phyloP scores from a whole-genome alignment of 1,284 basidiomycete species.

The Melampsora larici-populina region DNA sequence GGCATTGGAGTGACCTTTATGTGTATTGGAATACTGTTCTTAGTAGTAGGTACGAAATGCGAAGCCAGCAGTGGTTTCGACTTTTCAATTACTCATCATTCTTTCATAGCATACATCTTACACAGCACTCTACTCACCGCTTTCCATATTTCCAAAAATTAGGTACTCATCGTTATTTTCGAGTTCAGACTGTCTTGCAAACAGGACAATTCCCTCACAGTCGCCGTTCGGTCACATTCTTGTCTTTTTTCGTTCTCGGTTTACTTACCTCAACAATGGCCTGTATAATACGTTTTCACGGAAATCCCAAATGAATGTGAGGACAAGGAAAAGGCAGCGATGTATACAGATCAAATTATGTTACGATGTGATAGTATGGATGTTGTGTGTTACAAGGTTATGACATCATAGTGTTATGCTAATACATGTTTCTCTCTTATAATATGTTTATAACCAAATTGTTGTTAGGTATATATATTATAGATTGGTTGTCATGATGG shows the following conservation, averaged over 20 bases:
- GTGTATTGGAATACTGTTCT: slow-evolving; percentile 20
- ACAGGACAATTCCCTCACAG: slow-evolving; percentile 28
- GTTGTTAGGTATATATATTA: no score
- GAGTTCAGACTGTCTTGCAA: slow-evolving; percentile 34
- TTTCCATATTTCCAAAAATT: background rate
- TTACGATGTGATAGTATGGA: no score
- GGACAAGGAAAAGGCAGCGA: no score
- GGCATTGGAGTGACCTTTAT: slow-evolving; percentile 22
- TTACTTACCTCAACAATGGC: slow-evolving; percentile 11
- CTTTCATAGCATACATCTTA: background rate
- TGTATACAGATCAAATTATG: no score
- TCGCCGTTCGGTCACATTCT: slow-evolving; percentile 7
- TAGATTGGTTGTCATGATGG: no score
- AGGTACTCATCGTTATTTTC: slow-evolving; percentile 39
- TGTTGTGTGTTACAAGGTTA: no score
- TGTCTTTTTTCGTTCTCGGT: slow-evolving; percentile 26
- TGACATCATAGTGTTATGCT: no score
- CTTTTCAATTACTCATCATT: background rate
- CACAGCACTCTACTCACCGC: background rate
- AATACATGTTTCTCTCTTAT: no score
- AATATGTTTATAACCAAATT: no score
- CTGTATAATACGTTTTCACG: background rate
- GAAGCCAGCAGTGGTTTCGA: background rate
- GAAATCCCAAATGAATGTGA: no score
- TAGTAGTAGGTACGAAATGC: slow-evolving; percentile 12